Percentiles rank a stretch among this genome's conserved stretches.
phyloP scores from a whole-genome alignment of 2,329 filamentous ascomycete species.

The Cytospora chrysosperma region DNA sequence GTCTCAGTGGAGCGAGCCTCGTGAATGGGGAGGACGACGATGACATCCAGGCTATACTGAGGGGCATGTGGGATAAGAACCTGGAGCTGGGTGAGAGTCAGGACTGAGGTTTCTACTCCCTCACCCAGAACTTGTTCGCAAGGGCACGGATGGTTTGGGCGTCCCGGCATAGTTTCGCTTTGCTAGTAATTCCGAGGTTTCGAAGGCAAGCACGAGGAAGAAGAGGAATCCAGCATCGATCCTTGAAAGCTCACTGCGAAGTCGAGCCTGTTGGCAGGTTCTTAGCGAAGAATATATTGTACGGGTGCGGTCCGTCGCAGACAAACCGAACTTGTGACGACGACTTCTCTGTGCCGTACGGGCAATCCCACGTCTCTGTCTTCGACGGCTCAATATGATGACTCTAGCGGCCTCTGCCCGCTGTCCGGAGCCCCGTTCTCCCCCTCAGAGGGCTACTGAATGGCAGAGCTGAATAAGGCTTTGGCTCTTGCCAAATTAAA shows the following conservation, averaged over 20 bases:
- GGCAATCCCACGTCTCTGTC: neutral
- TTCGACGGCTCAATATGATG: neutral
- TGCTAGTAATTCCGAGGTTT: neutral
- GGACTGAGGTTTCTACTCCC: slow-evolving; percentile 35
- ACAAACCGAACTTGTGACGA: neutral
- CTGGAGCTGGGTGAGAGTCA: slow-evolving; percentile 57
- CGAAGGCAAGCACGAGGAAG: neutral
- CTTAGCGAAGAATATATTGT: neutral
- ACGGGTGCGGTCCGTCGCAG: neutral
- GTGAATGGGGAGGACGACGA: slow-evolving; percentile 52
- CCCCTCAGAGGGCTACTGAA: neutral
- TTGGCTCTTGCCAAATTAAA: neutral
- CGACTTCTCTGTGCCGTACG: neutral
- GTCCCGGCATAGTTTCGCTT: slow-evolving; percentile 8
- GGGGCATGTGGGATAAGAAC: slow-evolving; percentile 63
- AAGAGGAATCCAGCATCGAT: neutral
- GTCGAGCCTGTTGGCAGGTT: neutral
- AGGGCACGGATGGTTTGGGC: slow-evolving; percentile 1
- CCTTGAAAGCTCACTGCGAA: neutral
- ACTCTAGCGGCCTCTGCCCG: too few relatives aligned
- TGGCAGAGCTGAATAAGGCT: neutral
- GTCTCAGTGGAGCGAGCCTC: slow-evolving; percentile 50
- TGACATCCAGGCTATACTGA: slow-evolving; percentile 49
- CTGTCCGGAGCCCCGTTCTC: neutral
- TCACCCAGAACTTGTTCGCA: neutral